Base-by-base conservation (phyloP, 2,329 filamentous ascomycete genomes). In the Fusarium poae region DNA sequence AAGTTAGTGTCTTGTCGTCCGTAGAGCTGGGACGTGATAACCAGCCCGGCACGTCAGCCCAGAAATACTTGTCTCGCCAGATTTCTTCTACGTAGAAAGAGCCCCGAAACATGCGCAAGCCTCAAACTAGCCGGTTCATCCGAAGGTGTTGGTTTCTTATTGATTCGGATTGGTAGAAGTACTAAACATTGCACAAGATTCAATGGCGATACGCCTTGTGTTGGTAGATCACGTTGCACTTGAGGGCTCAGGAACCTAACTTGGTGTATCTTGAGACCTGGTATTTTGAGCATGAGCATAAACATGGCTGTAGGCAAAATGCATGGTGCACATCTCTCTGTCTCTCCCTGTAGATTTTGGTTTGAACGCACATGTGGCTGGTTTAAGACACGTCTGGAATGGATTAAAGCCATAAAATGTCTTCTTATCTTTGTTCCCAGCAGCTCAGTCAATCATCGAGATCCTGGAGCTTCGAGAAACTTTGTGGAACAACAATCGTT, bases 291-390 rank as follows among this genome's bases (percentile, higher is more conserved):
- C n/a, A 39, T 53, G 15, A 51, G 12, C 25, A 44, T 49, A n/a
- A 30, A 21, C 40, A 23, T 34, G 29, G 23, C 23, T 61, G 34
- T 27, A 43, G 40, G 40, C 40, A 43, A 43, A 43, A 43, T 25
- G 52, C 34, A 45, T 27, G 50, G 42, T 40, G 35, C 35, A 6
- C 15, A 39, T 39, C n/a, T 39, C 35, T 11, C 34, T 12, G 18
- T 39, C 35, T 29, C 39, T 43, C 32, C 46, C n/a, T 44, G 37
- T 49, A 16, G 12, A 20, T n/a, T n/a, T n/a, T n/a, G n/a, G n/a
- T n/a, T 51, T 25, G 35, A 48, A 42, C 4, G 52, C 61, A 62
- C n/a, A 44, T 46, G 69, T 68, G 62, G 69, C 67, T 74, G 70
- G 59, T 60, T 62, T 16, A 54, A 57, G 65, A 57, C 27, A 18